These are phyloP conservation scores for Fusarium sororula DNA, from an alignment of 2,329 filamentous ascomycete species.

Conservation along the genomic window DNA sequence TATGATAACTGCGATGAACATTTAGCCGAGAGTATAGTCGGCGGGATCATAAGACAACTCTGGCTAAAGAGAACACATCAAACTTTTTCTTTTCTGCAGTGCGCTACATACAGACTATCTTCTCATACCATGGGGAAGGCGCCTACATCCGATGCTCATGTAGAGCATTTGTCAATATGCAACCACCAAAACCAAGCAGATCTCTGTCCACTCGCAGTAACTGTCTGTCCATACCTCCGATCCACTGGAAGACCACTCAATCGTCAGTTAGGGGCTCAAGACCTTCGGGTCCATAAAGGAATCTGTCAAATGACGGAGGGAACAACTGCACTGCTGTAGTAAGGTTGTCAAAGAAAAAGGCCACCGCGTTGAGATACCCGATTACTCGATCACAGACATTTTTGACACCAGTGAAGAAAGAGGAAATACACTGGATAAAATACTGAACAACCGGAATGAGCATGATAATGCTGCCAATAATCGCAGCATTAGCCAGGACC, in stretches of 20 bases:
- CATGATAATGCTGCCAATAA: background rate
- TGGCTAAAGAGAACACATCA: fast-evolving
- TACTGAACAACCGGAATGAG: background rate
- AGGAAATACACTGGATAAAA: fast-evolving
- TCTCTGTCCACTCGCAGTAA: fast-evolving
- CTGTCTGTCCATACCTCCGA: fast-evolving
- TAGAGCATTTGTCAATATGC: fast-evolving
- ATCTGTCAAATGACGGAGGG: background rate
- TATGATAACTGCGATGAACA: too few relatives aligned
- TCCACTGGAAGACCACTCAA: fast-evolving
- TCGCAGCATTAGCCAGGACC: background rate
- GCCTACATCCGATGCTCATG: fast-evolving
- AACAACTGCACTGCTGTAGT: background rate
- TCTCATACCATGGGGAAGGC: fast-evolving
- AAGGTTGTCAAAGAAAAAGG: background rate
- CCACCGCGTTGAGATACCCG: background rate
- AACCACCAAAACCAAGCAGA: fast-evolving
- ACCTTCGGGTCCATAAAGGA: background rate
- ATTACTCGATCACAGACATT: fast-evolving
- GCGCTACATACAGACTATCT: background rate
- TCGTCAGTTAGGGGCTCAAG: background rate
- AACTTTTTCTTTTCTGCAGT: too few relatives aligned
- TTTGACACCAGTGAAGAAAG: fast-evolving
- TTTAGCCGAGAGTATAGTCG: background rate
- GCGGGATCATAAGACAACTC: fast-evolving